A percentile compares a stretch with the other conserved stretches of the same genome.
phyloP scores from a whole-genome alignment of 306 rosid species.

The Leucaena leucocephala region DNA sequence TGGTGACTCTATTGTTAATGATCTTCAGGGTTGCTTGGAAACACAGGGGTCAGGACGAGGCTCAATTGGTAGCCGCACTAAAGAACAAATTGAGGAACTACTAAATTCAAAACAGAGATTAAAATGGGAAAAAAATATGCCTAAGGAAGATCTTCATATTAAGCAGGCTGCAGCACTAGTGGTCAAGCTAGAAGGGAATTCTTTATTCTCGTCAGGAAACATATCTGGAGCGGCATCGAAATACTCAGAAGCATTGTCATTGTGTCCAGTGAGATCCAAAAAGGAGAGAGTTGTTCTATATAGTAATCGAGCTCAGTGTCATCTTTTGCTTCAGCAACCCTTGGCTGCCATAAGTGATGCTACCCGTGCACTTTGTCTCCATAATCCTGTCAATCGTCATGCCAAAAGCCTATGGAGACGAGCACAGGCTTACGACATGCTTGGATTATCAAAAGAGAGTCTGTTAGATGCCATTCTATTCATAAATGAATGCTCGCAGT shows the following conservation, averaged over 20 bases:
- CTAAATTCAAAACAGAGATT: constrained; percentile 75
- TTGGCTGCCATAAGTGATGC: constrained; percentile 97
- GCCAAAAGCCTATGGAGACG: constrained; percentile 99
- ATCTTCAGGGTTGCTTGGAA: constrained; percentile 88
- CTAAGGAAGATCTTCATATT: constrained; percentile 95
- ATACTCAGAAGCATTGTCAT: constrained; percentile 90
- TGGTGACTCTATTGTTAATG: constrained; percentile 80
- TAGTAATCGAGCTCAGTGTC: constrained; percentile 97
- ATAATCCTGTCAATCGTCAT: constrained; percentile 91
- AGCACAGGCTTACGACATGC: constrained; percentile 99
- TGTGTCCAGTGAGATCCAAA: constrained; percentile 95
- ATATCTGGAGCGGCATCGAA: constrained; percentile 93
- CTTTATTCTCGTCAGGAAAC: constrained; percentile 91
- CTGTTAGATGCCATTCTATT: constrained; percentile 93
- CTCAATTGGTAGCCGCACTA: constrained; percentile 57
- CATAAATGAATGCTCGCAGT: constrained; percentile 97
- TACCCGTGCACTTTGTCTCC: constrained; percentile 94
- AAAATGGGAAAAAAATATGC: constrained; percentile 94
- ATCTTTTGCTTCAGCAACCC: constrained; percentile 91
- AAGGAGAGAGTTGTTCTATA: constrained; percentile 96
- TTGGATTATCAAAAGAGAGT: constrained; percentile 93
- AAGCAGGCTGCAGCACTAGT: constrained; percentile 98
- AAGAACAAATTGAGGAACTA: constrained; percentile 88
- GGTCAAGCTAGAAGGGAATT: constrained; percentile 98
- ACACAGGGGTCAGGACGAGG: constrained; percentile 78